These are phyloP conservation scores for Usnea hakonensis DNA, from an alignment of 495 filamentous ascomycete species.

Conservation along the genomic window DNA sequence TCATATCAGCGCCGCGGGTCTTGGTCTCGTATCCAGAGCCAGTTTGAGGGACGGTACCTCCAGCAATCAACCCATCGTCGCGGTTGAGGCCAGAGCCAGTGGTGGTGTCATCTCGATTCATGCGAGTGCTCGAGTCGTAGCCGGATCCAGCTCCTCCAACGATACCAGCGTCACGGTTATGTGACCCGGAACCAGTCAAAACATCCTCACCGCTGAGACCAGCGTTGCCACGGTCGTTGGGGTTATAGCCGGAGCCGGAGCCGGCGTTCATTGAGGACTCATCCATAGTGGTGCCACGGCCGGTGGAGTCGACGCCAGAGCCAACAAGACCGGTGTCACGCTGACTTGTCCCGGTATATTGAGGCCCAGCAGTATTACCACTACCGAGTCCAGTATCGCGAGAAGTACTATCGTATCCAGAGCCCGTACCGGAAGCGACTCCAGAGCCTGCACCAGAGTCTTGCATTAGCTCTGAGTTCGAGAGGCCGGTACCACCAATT, in stretches of 20 bases:
- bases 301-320: conserved; percentile 14
- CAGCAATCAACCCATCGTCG: background rate
- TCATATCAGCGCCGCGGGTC: conserved; percentile 29
- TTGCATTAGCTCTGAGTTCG: conserved; percentile 6
- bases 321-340: conserved; percentile 50
- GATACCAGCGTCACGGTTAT: background rate
- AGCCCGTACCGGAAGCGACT: conserved; percentile 5
- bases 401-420: conserved; percentile 13
- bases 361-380: conserved; percentile 43
- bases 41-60: background rate
- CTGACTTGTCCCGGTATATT: conserved; percentile 45
- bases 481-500: conserved; percentile 15
- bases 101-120: conserved; percentile 1
- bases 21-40: conserved; percentile 15
- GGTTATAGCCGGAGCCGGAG: conserved; percentile 16
- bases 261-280: conserved; percentile 10
- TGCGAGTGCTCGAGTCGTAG: background rate
- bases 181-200: background rate
- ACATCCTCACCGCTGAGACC: background rate
- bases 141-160: background rate
- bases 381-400: conserved; percentile 16
- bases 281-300: conserved; percentile 2
- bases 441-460: conserved; percentile 7
- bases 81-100: background rate
- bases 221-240: background rate